These are phyloP conservation scores for Pichia thaimueangensis DNA, from an alignment of 805 yeast species.

Conservation along the genomic window DNA sequence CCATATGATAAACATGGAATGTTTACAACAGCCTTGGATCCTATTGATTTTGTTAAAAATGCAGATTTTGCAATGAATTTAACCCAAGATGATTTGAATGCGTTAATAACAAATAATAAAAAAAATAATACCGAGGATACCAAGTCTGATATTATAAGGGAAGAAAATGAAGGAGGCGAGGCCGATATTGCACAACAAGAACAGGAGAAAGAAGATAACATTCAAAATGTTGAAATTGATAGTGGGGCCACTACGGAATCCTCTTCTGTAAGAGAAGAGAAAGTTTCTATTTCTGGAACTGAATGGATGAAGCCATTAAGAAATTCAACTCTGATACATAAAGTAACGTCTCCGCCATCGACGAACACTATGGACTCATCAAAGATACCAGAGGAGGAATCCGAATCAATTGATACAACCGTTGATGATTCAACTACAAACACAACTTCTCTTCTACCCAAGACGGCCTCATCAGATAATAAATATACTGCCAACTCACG, in stretches of 20 bases:
- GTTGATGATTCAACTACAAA: background rate
- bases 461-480: background rate
- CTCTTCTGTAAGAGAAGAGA: conserved; percentile 1
- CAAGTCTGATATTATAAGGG: conserved; percentile 2
- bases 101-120: background rate
- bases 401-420: background rate
- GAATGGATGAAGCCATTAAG: conserved; percentile 19
- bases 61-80: background rate
- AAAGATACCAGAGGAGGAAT: no score
- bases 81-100: background rate
- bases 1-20: conserved; percentile 29
- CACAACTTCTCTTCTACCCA: background rate
- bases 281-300: background rate
- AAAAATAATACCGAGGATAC: background rate
- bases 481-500: conserved; percentile 1
- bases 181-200: no score
- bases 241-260: background rate
- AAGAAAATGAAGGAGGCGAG: background rate
- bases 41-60: conserved; percentile 19
- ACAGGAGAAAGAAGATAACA: no score
- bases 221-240: background rate
- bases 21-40: conserved; percentile 28
- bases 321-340: conserved; percentile 8
- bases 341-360: background rate
- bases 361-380: no score